These are phyloP conservation scores for Raddia guianensis DNA, from an alignment of 176 grass and related monocot species.

Conservation along the genomic window DNA sequence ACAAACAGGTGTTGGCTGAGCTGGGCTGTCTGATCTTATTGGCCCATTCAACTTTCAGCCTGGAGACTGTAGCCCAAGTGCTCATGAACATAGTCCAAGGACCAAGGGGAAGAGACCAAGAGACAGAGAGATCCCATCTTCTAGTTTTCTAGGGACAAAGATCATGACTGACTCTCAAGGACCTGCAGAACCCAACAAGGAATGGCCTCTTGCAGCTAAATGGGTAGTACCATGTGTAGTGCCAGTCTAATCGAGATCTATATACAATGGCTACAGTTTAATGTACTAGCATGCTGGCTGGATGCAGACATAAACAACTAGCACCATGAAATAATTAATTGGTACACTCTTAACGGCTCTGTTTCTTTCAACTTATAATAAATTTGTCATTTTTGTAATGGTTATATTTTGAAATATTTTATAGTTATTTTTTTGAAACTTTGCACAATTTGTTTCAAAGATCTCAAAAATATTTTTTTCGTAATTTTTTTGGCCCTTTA, in stretches of 20 bases:
- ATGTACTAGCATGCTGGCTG: not conserved
- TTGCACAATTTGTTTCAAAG: too few species aligned
- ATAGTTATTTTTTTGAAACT: too few species aligned
- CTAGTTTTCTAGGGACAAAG: not conserved
- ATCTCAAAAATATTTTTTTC: too few species aligned
- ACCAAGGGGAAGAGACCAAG: not conserved
- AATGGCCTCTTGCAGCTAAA: not conserved
- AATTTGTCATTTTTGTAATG: too few species aligned
- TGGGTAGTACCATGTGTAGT: not conserved
- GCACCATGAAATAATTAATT: not conserved
- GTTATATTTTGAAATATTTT: too few species aligned
- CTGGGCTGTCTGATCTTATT: not conserved
- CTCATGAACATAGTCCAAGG: not conserved
- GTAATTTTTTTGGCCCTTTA: too few species aligned
- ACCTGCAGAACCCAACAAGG: not conserved
- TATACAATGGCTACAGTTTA: not conserved
- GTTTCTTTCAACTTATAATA: too few species aligned
- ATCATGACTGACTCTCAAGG: not conserved
- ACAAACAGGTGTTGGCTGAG: not conserved
- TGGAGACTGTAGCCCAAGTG: not conserved
- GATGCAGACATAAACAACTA: not conserved
- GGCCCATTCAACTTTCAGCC: not conserved
- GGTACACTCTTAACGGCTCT: too few species aligned
- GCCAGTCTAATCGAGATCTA: not conserved
- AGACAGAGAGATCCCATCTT: not conserved